Conservation (phyloP, 202 grass and related monocot genomes). For the Schoenoplectus triqueter region DNA sequence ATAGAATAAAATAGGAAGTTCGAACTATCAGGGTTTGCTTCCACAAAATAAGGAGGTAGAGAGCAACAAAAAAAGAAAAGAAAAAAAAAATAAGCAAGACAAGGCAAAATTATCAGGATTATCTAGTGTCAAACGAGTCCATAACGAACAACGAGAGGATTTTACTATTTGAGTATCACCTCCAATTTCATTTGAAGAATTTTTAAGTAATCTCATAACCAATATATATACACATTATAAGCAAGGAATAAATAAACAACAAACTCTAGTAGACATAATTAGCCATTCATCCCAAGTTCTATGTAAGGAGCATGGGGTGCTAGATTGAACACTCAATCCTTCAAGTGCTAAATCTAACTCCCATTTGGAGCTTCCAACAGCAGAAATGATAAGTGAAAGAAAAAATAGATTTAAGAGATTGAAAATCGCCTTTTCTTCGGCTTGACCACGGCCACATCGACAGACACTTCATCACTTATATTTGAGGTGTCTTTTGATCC, state of each 20-base stretch:
- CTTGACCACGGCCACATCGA: slow-evolving; percentile 24
- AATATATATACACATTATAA: slow-evolving; percentile 14
- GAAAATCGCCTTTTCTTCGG: slow-evolving; percentile 55
- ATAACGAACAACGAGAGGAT: neutral
- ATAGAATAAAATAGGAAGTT: neutral
- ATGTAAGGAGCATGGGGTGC: neutral
- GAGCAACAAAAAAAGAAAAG: too few species aligned
- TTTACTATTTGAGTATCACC: neutral
- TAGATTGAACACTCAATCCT: slow-evolving; percentile 4
- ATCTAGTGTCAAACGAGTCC: neutral
- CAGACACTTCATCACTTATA: slow-evolving; percentile 13
- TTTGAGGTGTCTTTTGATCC: slow-evolving; percentile 53
- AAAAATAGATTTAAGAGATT: slow-evolving; percentile 40
- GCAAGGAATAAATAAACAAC: slow-evolving; percentile 12
- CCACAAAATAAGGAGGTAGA: neutral
- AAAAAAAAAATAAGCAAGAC: too few species aligned
- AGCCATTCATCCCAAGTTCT: neutral
- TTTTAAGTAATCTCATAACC: neutral
- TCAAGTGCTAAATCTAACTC: slow-evolving; percentile 2
- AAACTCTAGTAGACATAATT: neutral
- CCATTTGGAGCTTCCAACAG: neutral
- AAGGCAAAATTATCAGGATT: neutral
- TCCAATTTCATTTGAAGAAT: slow-evolving; percentile 3
- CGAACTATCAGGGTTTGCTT: neutral
- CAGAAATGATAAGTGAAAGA: neutral